Conservation (phyloP, 176 grass and related monocot species). For the Raddia distichophylla region DNA sequence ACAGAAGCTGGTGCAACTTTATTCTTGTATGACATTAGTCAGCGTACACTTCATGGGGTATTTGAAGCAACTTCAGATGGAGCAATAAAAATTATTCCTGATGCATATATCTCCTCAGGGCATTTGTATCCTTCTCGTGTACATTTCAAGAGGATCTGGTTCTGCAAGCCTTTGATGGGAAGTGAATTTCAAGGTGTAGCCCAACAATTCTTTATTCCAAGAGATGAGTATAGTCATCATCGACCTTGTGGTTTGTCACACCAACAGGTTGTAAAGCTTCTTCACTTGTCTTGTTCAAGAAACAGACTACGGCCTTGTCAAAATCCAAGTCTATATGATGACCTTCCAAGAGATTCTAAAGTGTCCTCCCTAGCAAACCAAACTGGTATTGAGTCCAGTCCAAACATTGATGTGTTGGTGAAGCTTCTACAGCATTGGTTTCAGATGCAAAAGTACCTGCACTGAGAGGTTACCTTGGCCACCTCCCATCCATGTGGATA, state of each 20-base stretch:
- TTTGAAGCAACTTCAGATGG: constrained; percentile 77
- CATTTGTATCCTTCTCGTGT: constrained; percentile 54
- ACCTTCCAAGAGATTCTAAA: constrained; percentile 27
- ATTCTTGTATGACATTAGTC: constrained; percentile 54
- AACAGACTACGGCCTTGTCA: constrained; percentile 43
- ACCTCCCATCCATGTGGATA: no score
- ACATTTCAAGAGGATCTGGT: constrained; percentile 64
- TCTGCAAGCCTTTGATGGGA: constrained; percentile 59
- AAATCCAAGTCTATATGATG: constrained; percentile 32
- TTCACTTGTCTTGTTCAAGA: constrained; percentile 58
- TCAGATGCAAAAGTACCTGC: no score
- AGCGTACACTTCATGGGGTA: constrained; percentile 61
- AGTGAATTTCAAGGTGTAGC: constrained; percentile 45
- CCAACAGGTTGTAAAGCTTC: constrained; percentile 61
- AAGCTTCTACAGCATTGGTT: no score
- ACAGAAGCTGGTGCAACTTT: constrained; percentile 53
- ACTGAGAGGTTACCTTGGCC: no score
- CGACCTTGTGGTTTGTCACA: constrained; percentile 40
- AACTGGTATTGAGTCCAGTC: constrained; percentile 47
- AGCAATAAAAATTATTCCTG: constrained; percentile 58
- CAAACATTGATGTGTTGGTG: constrained; percentile 14
- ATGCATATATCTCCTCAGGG: constrained; percentile 50
- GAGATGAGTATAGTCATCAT: constrained; percentile 28
- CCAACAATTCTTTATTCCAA: constrained; percentile 22
- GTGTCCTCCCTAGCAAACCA: constrained; percentile 45